A percentile compares a stretch with the other conserved stretches of the same genome.
These are phyloP conservation scores for Solanum hybrid DNA, from an alignment of 305 asterid genomes.

Conservation along the genomic window DNA sequence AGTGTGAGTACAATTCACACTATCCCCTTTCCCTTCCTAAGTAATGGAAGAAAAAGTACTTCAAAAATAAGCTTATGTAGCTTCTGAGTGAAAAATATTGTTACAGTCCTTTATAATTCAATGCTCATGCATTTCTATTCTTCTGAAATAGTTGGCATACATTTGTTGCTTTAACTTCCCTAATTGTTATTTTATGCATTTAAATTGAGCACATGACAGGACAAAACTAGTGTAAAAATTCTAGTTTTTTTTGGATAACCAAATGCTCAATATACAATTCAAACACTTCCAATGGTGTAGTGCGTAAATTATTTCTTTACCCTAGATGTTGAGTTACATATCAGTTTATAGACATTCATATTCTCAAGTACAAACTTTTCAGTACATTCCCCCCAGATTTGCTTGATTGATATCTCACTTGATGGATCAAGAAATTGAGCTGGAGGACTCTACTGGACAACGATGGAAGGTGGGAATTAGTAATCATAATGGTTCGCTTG, in stretches of 20 bases:
- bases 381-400: conserved; percentile 19
- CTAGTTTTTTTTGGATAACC: not conserved
- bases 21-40: not conserved
- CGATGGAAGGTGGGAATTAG: conserved; percentile 10
- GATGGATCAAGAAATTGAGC: conserved; percentile 9
- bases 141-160: not conserved
- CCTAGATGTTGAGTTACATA: not conserved
- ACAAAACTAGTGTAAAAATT: not conserved
- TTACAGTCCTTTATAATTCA: not conserved
- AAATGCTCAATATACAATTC: not conserved
- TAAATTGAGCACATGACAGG: not conserved
- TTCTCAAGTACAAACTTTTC: not conserved
- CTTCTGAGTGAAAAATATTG: not conserved
- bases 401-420: conserved; percentile 1
- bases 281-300: not conserved
- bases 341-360: not conserved
- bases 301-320: not conserved
- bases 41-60: not conserved
- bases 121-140: not conserved
- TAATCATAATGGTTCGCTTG: not conserved
- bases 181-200: not conserved
- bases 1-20: not conserved
- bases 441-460: conserved; percentile 23
- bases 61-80: not conserved
- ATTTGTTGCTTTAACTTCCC: not conserved